Evolutionary conservation across 2,329 filamentous ascomycete species (phyloP).

Genomic region (Neonectria punicea): DNA sequence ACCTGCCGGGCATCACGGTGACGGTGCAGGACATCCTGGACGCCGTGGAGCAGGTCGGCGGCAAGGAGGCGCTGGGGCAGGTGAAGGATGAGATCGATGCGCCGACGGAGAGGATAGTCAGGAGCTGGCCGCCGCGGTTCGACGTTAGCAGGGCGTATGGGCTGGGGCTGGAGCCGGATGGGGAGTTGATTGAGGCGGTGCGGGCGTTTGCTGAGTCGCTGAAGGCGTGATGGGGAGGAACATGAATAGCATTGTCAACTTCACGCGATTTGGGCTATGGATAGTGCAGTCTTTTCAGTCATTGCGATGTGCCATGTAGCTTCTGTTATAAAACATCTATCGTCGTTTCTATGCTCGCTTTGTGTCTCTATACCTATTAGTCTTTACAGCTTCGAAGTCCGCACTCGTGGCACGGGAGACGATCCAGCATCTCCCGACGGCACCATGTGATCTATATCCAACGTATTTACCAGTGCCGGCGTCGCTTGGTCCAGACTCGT

Average conservation of each 20-base stretch:
- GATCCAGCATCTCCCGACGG: slow-evolving; percentile 30
- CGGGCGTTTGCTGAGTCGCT: slow-evolving; percentile 39
- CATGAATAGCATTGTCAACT: too few relatives aligned
- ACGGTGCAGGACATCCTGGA: slow-evolving; percentile 64
- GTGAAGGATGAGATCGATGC: slow-evolving; percentile 60
- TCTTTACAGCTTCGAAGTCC: slow-evolving; percentile 33
- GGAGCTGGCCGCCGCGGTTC: slow-evolving; percentile 64
- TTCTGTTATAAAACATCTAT: slow-evolving; percentile 4
- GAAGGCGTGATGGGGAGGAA: slow-evolving; percentile 13
- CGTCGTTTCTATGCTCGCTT: neutral
- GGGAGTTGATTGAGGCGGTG: slow-evolving; percentile 47
- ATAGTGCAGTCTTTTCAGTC: neutral
- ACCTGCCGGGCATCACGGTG: slow-evolving; percentile 63
- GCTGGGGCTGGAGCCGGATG: slow-evolving; percentile 63
- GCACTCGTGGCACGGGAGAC: slow-evolving; percentile 2
- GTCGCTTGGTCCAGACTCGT: slow-evolving; percentile 44
- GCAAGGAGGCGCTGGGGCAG: slow-evolving; percentile 53
- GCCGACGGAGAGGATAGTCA: slow-evolving; percentile 60
- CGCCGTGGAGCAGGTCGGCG: slow-evolving; percentile 60
- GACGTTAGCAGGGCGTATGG: slow-evolving; percentile 61
- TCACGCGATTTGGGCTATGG: neutral
- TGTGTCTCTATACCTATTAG: neutral
- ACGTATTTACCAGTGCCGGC: slow-evolving; percentile 45
- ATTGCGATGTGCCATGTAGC: slow-evolving; percentile 14
- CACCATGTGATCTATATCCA: slow-evolving; percentile 46